Evolutionary conservation across 345 rosid species (phyloP), one percentile per base, ranked within the genome.

Genomic region (Bruguiera sexangula): DNA sequence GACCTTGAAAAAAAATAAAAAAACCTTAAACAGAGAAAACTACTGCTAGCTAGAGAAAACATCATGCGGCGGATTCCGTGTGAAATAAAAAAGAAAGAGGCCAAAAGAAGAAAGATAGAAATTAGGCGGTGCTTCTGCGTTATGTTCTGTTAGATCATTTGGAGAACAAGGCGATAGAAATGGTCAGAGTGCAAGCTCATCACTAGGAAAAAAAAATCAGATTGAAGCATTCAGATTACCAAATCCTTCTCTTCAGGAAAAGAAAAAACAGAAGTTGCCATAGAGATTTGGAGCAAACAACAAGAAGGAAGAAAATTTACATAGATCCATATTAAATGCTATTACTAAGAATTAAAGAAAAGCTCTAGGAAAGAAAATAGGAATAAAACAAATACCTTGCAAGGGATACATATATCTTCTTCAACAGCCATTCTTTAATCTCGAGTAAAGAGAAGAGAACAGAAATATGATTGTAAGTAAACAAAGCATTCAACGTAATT

Each of bases 141-240:
- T 66, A 61, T 66, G 46, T 56, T 60, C 30, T 10, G 65, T 60
- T 64, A 5, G 39, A 58, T 65, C 59, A 26, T 54, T 50, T 10
- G 24, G 75, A 76, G 81, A 71, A 63, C 7, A 58, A 80, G 83
- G 83, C 83, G 37, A 70, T 31, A 60, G 78, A 80, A 74, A 48
- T 65, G 76, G 79, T 74, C 84, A 67, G 65, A 46, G 51, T 8
- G 20, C 5, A 15, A 10, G 59, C 36, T 31, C 66, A 60, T 31
- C 31, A 30, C 36, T 32, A 0, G 36, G 36, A 27, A 27, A 27
- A 27, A 43, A 52, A 20, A 3, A 8, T 51, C 68, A 52, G 66
- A 70, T 36, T 26, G 30, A 7, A 67, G 55, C 55, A 52, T 52
- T 15, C 36, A 32, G 36, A 4, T 4, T 32, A 4, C 4, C 0